Percentiles rank a stretch among this genome's conserved stretches.
Evolutionary conservation across 2,329 filamentous ascomycete species (phyloP).

Genomic region (Epicoccum sorghinum): DNA sequence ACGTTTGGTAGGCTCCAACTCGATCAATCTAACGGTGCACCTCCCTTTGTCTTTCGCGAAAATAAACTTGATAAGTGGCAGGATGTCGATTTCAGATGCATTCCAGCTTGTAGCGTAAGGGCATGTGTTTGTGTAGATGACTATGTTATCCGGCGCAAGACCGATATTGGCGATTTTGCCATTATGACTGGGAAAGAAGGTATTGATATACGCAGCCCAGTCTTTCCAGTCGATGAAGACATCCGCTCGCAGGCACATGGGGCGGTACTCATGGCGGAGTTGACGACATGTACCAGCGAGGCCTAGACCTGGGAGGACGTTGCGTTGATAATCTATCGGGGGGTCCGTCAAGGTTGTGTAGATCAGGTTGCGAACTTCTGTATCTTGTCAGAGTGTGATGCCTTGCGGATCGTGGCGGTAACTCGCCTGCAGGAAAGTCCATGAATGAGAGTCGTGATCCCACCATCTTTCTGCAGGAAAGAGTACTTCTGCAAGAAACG

Average conservation of each 20-base stretch:
- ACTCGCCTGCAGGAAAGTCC: background rate
- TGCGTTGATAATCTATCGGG: background rate
- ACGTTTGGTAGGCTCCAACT: too few relatives aligned
- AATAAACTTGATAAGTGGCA: background rate
- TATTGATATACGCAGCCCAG: background rate
- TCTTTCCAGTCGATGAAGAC: conserved; percentile 8
- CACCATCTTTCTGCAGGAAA: too few relatives aligned
- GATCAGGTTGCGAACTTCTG: conserved; percentile 8
- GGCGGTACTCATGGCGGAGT: conserved; percentile 2
- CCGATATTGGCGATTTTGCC: background rate
- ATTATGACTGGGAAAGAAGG: background rate
- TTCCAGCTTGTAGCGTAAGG: background rate
- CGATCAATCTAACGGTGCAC: too few relatives aligned
- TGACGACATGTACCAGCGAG: conserved; percentile 1
- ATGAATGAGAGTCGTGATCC: too few relatives aligned
- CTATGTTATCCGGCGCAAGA: conserved; percentile 1
- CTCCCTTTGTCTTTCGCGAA: background rate
- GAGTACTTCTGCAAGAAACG: too few relatives aligned
- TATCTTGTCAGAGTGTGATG: background rate
- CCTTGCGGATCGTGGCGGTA: too few relatives aligned
- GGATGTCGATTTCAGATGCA: background rate
- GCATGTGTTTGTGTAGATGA: background rate
- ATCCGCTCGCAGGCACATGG: conserved; percentile 1
- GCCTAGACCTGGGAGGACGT: background rate
- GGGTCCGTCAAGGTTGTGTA: background rate